Evolutionary conservation across 768 basidiomycete genomes (phyloP).

Genomic region (Rhodotorula paludigena): DNA sequence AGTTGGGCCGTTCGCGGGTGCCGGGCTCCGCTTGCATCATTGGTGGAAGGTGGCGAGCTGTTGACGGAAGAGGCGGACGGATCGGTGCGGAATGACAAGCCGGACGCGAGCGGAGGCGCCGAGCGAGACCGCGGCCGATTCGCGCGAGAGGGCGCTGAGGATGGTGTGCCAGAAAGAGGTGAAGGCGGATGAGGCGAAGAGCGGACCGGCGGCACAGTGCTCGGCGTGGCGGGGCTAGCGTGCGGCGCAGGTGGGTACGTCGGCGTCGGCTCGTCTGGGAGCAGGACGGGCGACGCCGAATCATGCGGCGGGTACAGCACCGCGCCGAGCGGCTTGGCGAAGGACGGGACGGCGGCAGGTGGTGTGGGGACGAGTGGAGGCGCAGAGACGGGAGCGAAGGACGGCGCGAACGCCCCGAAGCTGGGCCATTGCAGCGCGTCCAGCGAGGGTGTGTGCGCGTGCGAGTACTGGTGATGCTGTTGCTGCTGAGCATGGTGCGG

Average conservation of each 20-base stretch:
- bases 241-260: neutral
- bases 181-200: neutral
- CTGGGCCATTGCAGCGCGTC: slow-evolving; percentile 4
- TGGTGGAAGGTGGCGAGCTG: too few relatives aligned
- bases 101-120: neutral
- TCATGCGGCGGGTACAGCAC: slow-evolving; percentile 25
- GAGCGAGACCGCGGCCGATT: neutral
- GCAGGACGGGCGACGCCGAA: slow-evolving; percentile 1
- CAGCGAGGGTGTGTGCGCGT: neutral
- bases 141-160: too few relatives aligned
- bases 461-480: neutral
- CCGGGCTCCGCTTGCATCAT: too few relatives aligned
- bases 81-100: too few relatives aligned
- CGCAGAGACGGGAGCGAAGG: neutral
- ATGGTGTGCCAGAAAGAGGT: too few relatives aligned
- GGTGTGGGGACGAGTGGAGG: neutral
- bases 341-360: neutral
- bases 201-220: neutral
- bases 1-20: too few relatives aligned
- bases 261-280: slow-evolving; percentile 4
- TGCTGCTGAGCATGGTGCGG: neutral
- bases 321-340: neutral
- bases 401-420: slow-evolving; percentile 2
- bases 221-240: neutral
- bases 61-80: too few relatives aligned